A percentile compares a stretch with the other conserved stretches of the same genome.
Evolutionary conservation across 768 basidiomycete species (phyloP).

Genomic region (Collybiopsis confluens): DNA sequence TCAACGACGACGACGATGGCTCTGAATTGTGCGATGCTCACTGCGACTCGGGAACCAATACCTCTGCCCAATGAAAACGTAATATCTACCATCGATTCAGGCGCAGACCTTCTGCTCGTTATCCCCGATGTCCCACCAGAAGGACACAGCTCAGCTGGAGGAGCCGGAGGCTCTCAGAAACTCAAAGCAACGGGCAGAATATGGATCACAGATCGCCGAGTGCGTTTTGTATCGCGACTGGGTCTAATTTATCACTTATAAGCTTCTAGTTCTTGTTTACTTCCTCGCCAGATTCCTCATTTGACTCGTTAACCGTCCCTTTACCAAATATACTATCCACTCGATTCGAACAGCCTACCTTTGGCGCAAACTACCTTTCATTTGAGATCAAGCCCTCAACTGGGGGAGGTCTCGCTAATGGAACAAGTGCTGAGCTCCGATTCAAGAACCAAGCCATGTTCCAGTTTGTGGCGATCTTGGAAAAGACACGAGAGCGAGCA

Average conservation of each 20-base stretch:
- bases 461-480: conserved; percentile 65
- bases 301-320: conserved; percentile 36
- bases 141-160: conserved; percentile 37
- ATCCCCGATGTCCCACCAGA: conserved; percentile 52
- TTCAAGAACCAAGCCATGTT: conserved; percentile 68
- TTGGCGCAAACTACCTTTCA: conserved; percentile 62
- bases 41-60: conserved; percentile 47
- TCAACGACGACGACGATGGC: conserved; percentile 48
- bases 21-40: conserved; percentile 74
- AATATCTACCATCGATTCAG: conserved; percentile 51
- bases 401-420: conserved; percentile 62
- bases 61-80: conserved; percentile 61
- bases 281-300: conserved; percentile 13
- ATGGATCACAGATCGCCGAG: conserved; percentile 71
- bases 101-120: conserved; percentile 53
- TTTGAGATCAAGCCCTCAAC: conserved; percentile 65
- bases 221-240: conserved; percentile 28
- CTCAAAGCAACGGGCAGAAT: conserved; percentile 55
- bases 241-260: neutral
- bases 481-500: conserved; percentile 73
- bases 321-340: conserved; percentile 62
- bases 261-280: conserved; percentile 42
- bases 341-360: conserved; percentile 72
- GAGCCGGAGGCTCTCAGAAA: conserved; percentile 51
- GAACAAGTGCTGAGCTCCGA: conserved; percentile 64